A percentile compares a stretch with the other conserved stretches of the same genome.
Conservation (phyloP, 1,284 basidiomycete genomes). For the Irpex sp. region DNA sequence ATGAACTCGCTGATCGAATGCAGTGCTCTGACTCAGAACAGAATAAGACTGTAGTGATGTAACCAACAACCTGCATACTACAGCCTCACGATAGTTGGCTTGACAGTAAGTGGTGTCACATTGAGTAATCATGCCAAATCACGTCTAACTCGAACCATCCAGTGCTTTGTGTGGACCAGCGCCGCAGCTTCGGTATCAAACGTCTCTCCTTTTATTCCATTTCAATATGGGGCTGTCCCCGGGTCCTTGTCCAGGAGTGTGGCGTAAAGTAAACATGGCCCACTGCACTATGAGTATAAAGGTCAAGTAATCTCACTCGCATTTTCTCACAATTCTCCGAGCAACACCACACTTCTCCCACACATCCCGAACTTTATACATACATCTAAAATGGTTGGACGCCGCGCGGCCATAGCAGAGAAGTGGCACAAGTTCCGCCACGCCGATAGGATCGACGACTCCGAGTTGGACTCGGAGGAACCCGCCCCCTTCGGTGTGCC, state of each 20-base stretch:
- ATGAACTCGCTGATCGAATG: background rate
- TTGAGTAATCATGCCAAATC: background rate
- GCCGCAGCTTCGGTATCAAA: background rate
- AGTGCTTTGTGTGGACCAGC: too few relatives aligned
- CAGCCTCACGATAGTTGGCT: background rate
- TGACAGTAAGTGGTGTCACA: background rate
- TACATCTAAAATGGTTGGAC: too few relatives aligned
- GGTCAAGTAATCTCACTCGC: too few relatives aligned
- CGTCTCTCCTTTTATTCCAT: background rate
- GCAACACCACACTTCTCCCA: background rate
- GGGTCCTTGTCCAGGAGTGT: background rate
- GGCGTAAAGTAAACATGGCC: background rate
- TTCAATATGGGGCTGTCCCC: background rate
- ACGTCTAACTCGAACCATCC: too few relatives aligned
- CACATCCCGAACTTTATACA: background rate
- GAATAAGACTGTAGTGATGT: background rate
- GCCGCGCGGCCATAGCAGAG: background rate
- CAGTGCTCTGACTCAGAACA: background rate
- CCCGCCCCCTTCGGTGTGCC: background rate
- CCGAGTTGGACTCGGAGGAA: background rate
- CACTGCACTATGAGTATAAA: background rate
- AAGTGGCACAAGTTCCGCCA: background rate
- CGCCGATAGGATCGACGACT: background rate
- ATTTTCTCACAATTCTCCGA: background rate
- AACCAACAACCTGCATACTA: background rate